Conservation (phyloP, 2,329 filamentous ascomycete species). For the Colletotrichum sp. region DNA sequence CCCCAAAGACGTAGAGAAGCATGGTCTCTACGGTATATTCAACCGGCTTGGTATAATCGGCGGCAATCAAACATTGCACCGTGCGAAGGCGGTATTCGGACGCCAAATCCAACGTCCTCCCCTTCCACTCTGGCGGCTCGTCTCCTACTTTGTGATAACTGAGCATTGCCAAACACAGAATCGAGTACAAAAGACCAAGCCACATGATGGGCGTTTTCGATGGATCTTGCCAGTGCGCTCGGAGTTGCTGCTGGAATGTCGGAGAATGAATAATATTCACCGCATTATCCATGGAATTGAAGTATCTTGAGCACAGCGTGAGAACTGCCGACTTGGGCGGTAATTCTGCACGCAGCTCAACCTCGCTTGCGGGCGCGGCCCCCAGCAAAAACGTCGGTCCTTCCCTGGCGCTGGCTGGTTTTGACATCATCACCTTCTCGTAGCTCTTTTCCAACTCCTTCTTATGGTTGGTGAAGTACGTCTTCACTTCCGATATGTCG, state of each 20-base stretch:
- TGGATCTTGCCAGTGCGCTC: slow-evolving; percentile 72
- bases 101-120: slow-evolving; percentile 64
- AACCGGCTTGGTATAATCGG: slow-evolving; percentile 78
- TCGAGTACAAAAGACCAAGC: slow-evolving; percentile 77
- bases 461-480: slow-evolving; percentile 85
- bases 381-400: slow-evolving; percentile 83
- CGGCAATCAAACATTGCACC: slow-evolving; percentile 77
- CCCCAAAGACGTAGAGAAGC: slow-evolving; percentile 76
- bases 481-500: slow-evolving; percentile 92
- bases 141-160: slow-evolving; percentile 82
- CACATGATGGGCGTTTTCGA: slow-evolving; percentile 77
- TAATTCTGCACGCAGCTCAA: slow-evolving; percentile 79
- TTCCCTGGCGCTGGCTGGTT: slow-evolving; percentile 62
- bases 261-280: slow-evolving; percentile 81
- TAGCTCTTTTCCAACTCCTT: slow-evolving; percentile 87
- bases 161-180: slow-evolving; percentile 78
- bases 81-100: slow-evolving; percentile 73
- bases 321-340: slow-evolving; percentile 85
- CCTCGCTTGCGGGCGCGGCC: slow-evolving; percentile 71
- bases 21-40: slow-evolving; percentile 81
- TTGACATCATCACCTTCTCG: slow-evolving; percentile 74
- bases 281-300: slow-evolving; percentile 79
- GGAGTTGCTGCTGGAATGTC: slow-evolving; percentile 79
- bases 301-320: slow-evolving; percentile 85
- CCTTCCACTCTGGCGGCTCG: slow-evolving; percentile 79